Base-by-base conservation (phyloP, 306 rosid genomes). In the Glycine soja region DNA sequence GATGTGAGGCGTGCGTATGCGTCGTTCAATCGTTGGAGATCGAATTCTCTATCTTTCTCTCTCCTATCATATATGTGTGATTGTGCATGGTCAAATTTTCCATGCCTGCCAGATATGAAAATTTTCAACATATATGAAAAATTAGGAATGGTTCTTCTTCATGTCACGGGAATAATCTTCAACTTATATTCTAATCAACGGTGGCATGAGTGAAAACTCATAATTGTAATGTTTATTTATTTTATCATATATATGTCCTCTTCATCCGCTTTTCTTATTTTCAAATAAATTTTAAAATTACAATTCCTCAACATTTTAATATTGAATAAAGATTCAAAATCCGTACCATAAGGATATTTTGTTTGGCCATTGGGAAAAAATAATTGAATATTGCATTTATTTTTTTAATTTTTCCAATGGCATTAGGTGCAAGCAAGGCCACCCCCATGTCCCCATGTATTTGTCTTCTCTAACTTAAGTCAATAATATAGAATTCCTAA, bases 391-490 rank as follows among this genome's bases (percentile, higher is more conserved):
- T 7, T 56, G 10, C 12, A 53, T 12, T 0, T 10, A 1, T 24
- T 61, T 61, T 13, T 46, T 38, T 34, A 7, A 51, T 52, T 51
- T 62, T 67, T 53, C 3, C 43, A 7, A 12, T 38, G 75, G 8
- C 40, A 78, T 53, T 53, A 78, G 3, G 32, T 53, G 82, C 30
- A 67, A 78, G 30, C 56, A 18, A 68, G 75, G 57, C 8, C 30
- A 40, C 43, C 66, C 66, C 34, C 34, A 40, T 52, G 56, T 13
- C 54, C 75, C 48, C 82, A 67, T 52, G 45, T 24, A 78, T 67
- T 78, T 78, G 82, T 42, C 75, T 52, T 78, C 43, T 78, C 56
- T 24, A 78, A 42, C 56, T 9, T 42, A 4, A 16, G 36, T 12
- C 75, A 52, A 78, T 18, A 66, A 63, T 68, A 11, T 2, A 4